These are phyloP conservation scores for Aspergillus persii DNA, from an alignment of 2,329 filamentous ascomycete genomes.

Conservation along the genomic window DNA sequence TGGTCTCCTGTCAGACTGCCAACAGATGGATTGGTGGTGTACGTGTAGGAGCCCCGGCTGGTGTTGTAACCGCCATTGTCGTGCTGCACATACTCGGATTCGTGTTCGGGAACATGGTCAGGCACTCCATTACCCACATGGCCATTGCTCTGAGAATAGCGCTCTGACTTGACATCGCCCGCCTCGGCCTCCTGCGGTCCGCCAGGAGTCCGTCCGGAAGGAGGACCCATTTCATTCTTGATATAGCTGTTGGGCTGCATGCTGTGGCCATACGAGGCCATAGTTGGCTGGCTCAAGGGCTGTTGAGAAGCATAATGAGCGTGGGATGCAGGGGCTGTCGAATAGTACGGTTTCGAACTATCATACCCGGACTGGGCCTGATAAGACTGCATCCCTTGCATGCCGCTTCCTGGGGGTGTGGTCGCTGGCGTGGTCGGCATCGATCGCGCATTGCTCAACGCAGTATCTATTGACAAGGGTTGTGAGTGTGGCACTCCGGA, in stretches of 20 bases:
- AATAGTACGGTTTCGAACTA: conserved; percentile 74
- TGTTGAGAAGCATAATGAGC: conserved; percentile 66
- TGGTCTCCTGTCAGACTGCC: conserved; percentile 68
- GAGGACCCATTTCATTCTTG: conserved; percentile 87
- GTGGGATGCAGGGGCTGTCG: conserved; percentile 63
- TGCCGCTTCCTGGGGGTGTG: conserved; percentile 74
- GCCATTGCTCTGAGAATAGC: conserved; percentile 59
- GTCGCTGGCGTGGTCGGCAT: conserved; percentile 90
- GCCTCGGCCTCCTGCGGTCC: conserved; percentile 61
- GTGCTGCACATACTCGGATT: conserved; percentile 82
- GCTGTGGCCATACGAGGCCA: conserved; percentile 63
- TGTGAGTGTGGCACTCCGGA: conserved; percentile 62
- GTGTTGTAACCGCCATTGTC: conserved; percentile 69
- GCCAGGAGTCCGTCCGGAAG: conserved; percentile 60
- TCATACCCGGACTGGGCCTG: conserved; percentile 72
- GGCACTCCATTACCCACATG: conserved; percentile 55
- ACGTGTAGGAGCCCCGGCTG: conserved; percentile 73
- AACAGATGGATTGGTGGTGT: conserved; percentile 65
- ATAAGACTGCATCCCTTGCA: conserved; percentile 79
- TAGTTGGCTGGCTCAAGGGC: conserved; percentile 59
- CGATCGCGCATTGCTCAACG: conserved; percentile 73
- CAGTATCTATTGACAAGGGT: conserved; percentile 77
- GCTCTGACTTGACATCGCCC: conserved; percentile 66
- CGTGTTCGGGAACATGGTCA: conserved; percentile 67
- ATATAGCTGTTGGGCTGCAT: conserved; percentile 60